Base-by-base conservation (phyloP, 192 early-diverging fungal species). In the Coemansia sp. region DNA sequence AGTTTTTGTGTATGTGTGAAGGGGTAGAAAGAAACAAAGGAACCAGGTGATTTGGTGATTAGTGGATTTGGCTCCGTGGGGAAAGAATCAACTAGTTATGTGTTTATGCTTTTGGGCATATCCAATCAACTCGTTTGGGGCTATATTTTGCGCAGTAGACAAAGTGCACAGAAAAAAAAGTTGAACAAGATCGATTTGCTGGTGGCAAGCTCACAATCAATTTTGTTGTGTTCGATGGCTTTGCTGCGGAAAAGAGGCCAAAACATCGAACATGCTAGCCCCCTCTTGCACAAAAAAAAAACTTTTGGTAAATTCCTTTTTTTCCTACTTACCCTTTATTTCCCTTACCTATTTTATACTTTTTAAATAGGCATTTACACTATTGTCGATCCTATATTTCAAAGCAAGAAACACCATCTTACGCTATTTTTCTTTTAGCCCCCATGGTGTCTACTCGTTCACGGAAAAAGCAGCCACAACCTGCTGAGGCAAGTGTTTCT, bases 371-470 rank as follows among this genome's bases (percentile, higher is more conserved):
- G 28, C 4, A 18, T 56, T 18, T 14, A 22, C n/a, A 56, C 5
- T 56, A 22, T 32, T 56, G 9, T 56, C 22, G 22, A 28, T 28
- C 22, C 22, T 28, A 28, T 28, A 28, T 28, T 28, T 28, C 22
- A 28, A 28, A 28, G 0, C 22, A 28, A 28, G 22, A 28, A 28
- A 28, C 0, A 28, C 22, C 22, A 28, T 1, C 22, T 28, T 28
- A 28, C 22, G n/a, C 51, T 18, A n/a, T 52, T 4, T 8, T 52
- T 11, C 12, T 11, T 37, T 20, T 55, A 5, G 36, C 5, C 14
- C 45, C 36, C 17, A 67, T 67, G 66, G 66, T 67, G 43, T 33
- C 43, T 38, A 67, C 66, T 59, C 64, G 64, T 35, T 65, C 64
- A 9, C 51, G 14, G 18, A 36, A 8, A 28, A 65, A 28, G 22